Evolutionary conservation across 495 filamentous ascomycete genomes (phyloP), one percentile per base, ranked within the genome.

Genomic region (Hypoxylon lienhwacheense): DNA sequence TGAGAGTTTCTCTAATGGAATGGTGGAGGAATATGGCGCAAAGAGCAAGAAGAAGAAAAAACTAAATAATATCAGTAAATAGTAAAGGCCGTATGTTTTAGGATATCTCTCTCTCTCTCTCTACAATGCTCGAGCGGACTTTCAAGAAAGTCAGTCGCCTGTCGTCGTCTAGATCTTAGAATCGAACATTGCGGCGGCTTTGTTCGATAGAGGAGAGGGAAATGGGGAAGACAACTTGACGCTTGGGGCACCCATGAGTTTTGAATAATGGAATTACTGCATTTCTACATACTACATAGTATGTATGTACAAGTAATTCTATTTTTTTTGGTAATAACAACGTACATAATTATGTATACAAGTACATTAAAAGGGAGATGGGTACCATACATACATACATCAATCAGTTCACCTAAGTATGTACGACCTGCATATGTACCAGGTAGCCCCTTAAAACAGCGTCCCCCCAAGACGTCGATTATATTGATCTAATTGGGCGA

Each of bases 161-260:
- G 47, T 56, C 28, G 48, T 66, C 67, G 70, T 71, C 63, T 71
- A 75, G 66, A 75, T 73, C 66, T 66, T 73, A 51, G 44, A 73
- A 65, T 73, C 69, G 69, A 73, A 66, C 74, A 77, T 77, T 61
- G 59, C 69, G 64, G 60, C 71, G 59, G 60, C 61, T 52, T 67
- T 72, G 71, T 69, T 75, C 71, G 70, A 72, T 77, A 66, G 60
- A 66, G 59, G 63, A 62, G 49, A 66, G 65, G 53, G 59, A 67
- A 64, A 65, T 55, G 55, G 55, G 59, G 43, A 61, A 52, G 57
- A 47, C 49, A 39, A 47, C 35, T 64, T 56, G 65, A 60, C 65
- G 66, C 64, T 68, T 64, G 67, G 72, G 72, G 69, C 66, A 64
- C 68, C 52, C 68, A 67, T 25, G 53, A 72, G 68, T 76, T 76